phyloP scores from a whole-genome alignment of 768 basidiomycete species.

The Hygrophorus pudorinus region DNA sequence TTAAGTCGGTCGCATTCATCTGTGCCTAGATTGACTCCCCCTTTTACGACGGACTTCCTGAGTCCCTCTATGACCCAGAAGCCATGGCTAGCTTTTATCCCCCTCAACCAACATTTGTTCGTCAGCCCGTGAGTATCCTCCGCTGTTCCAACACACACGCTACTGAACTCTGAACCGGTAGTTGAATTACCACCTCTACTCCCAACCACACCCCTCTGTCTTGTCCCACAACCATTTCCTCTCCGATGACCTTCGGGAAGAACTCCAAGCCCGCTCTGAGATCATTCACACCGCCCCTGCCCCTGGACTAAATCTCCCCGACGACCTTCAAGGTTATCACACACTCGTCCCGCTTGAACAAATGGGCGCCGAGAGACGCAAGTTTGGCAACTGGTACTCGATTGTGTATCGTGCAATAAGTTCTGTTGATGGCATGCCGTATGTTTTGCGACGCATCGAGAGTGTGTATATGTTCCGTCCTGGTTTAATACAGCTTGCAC shows the following conservation, averaged over 20 bases:
- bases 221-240: slow-evolving; percentile 66
- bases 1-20: background rate
- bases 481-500: slow-evolving; percentile 5
- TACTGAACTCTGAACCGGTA: slow-evolving; percentile 19
- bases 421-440: slow-evolving; percentile 64
- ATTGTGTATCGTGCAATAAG: slow-evolving; percentile 78
- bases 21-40: slow-evolving; percentile 18
- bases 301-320: slow-evolving; percentile 55
- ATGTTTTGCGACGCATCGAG: slow-evolving; percentile 78
- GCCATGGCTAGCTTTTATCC: slow-evolving; percentile 30
- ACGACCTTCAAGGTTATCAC: slow-evolving; percentile 88
- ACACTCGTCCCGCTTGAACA: slow-evolving; percentile 73
- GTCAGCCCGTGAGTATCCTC: slow-evolving; percentile 56
- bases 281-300: slow-evolving; percentile 42
- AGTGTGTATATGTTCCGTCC: slow-evolving; percentile 37
- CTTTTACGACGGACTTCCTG: slow-evolving; percentile 19
- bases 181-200: slow-evolving; percentile 93
- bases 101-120: slow-evolving; percentile 37
- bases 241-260: slow-evolving; percentile 32
- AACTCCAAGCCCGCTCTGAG: slow-evolving; percentile 52
- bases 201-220: slow-evolving; percentile 49
- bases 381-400: slow-evolving; percentile 78
- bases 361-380: slow-evolving; percentile 47
- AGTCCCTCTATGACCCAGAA: slow-evolving; percentile 27
- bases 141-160: background rate